phyloP scores from a whole-genome alignment of 306 rosid species.

The Glycine tomentella region DNA sequence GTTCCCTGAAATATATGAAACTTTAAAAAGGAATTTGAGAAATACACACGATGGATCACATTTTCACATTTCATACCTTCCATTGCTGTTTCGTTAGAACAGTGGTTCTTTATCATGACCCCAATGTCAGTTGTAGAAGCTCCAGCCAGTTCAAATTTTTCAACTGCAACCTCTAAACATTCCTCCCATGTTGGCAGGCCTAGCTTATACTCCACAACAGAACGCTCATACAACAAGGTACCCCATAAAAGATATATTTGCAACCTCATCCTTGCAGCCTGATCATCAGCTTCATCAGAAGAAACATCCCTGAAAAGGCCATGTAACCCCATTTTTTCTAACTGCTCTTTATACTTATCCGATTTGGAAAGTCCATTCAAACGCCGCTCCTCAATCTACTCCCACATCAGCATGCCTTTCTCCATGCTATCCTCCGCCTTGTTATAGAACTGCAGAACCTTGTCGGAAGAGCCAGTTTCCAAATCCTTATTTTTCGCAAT shows the following conservation, averaged over 20 bases:
- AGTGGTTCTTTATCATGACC: constrained; percentile 95
- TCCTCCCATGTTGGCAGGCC: constrained; percentile 96
- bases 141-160: constrained; percentile 94
- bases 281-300: constrained; percentile 77
- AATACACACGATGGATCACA: constrained; percentile 9
- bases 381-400: constrained; percentile 79
- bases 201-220: constrained; percentile 82
- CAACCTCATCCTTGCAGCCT: constrained; percentile 75
- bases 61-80: constrained; percentile 66
- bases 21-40: constrained; percentile 16
- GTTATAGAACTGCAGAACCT: constrained; percentile 82
- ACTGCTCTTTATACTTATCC: constrained; percentile 65
- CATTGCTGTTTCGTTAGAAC: constrained; percentile 86
- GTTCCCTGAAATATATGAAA: constrained; percentile 35
- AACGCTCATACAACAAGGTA: constrained; percentile 83
- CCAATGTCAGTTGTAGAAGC: constrained; percentile 90
- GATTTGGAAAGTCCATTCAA: constrained; percentile 79
- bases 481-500: constrained; percentile 58
- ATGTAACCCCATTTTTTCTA: constrained; percentile 76
- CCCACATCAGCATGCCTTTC: constrained; percentile 88
- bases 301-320: constrained; percentile 66
- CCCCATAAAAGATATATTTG: constrained; percentile 93
- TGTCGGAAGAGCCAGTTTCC: constrained; percentile 57
- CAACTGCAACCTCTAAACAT: constrained; percentile 88
- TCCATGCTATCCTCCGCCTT: constrained; percentile 96